Base-by-base conservation (phyloP, 805 yeast species). In the Saturnispora quitensis region DNA sequence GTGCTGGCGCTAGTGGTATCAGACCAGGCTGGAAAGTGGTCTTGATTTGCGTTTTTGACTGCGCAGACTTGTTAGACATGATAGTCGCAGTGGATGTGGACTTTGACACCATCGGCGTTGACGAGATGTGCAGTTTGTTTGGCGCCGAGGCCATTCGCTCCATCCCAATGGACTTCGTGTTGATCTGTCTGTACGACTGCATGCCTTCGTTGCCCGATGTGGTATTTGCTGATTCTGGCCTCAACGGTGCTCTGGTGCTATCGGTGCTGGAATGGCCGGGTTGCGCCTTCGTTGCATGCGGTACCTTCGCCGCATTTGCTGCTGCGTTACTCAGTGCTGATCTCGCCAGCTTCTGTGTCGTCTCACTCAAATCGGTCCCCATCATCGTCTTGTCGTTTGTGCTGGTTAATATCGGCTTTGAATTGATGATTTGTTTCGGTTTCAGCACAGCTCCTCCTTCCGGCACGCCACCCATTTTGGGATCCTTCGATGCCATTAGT, bases 181-280 rank as follows among this genome's bases (percentile, higher is more conserved):
- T 22, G 13, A 40, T 40, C 22, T 40, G 44, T 6, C 24, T 40
- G 25, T 24, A 40, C 10, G 49, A 74, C 76, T 5, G 89, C 81
- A 18, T 38, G 20, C 24, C 42, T 8, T 17, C 22, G 15, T 38
- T 38, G 20, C 20, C 22, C 8, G 15, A 18, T 18, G 42, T 38
- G 20, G 42, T 7, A 12, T 18, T 38, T 24, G 44, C 20, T 24
- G 31, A 13, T 22, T 22, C n/a, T 24, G 8, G 18, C 18, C 7
- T 5, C 24, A 27, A 18, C 18, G 24, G 8, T 10, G 24, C 18
- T 7, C 10, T 20, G 12, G 27, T 40, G 27, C 22, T 40, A 13
- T 22, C 25, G 6, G 22, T 24, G 25, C 25, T 22, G 44, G 44
- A 40, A 40, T 24, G 24, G 5, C 44, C 44, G 44, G 44, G 12